Conservation (phyloP, 208 protist species). For the Crithidia brevicula region DNA sequence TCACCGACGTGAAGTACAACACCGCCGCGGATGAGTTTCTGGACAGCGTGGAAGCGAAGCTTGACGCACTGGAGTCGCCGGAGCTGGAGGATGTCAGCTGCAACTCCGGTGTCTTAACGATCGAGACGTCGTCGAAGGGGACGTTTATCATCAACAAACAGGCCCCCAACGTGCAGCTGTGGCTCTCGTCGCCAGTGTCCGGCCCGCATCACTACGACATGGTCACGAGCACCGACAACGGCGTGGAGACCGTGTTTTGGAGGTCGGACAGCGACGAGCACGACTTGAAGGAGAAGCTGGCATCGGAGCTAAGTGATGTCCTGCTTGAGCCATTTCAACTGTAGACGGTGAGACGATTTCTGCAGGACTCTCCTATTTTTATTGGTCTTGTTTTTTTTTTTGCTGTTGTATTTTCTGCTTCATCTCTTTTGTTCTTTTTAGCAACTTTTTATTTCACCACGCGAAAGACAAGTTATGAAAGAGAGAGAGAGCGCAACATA, state of each 20-base stretch:
- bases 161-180: slow-evolving; percentile 91
- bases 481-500: no score
- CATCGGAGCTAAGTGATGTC: slow-evolving; percentile 68
- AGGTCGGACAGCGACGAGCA: slow-evolving; percentile 70
- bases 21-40: slow-evolving; percentile 71
- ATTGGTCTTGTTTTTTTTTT: no score
- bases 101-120: slow-evolving; percentile 74
- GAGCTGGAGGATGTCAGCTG: slow-evolving; percentile 72
- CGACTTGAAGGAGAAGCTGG: slow-evolving; percentile 58
- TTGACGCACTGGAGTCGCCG: slow-evolving; percentile 59
- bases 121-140: slow-evolving; percentile 64
- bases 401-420: no score
- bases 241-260: slow-evolving; percentile 47
- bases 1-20: slow-evolving; percentile 82
- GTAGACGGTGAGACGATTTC: no score
- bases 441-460: no score
- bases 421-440: no score
- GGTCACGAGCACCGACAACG: slow-evolving; percentile 26
- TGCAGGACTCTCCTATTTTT: no score
- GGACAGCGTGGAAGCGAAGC: slow-evolving; percentile 53
- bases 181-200: slow-evolving; percentile 91
- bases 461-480: no score
- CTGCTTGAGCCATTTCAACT: slow-evolving; percentile 41
- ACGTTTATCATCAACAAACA: slow-evolving; percentile 94
- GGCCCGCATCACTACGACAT: slow-evolving; percentile 93